Conservation (phyloP, 2,329 filamentous ascomycete genomes). For the Fusarium verrucosum region DNA sequence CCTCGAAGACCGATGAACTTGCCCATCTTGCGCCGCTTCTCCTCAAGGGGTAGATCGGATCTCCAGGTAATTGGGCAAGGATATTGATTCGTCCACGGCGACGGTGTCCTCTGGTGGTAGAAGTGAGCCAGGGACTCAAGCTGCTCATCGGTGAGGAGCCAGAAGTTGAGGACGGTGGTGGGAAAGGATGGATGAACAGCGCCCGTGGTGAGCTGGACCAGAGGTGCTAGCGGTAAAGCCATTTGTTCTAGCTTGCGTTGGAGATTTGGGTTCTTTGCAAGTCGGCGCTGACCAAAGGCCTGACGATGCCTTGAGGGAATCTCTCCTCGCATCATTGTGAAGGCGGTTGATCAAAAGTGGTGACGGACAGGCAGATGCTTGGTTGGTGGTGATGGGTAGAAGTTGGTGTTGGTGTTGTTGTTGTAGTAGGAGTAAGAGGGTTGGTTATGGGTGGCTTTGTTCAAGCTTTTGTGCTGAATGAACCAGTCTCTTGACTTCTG, state of each 20-base stretch:
- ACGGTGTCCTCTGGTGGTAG: conserved; percentile 74
- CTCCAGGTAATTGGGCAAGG: conserved; percentile 74
- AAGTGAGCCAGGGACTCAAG: conserved; percentile 75
- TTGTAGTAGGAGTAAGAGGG: background rate
- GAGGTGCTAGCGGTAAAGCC: conserved; percentile 70
- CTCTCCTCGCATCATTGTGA: conserved; percentile 49
- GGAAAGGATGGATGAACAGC: conserved; percentile 73
- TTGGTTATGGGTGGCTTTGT: background rate
- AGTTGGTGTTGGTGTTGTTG: background rate
- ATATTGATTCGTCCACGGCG: conserved; percentile 66
- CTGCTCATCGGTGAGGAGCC: conserved; percentile 75
- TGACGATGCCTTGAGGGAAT: conserved; percentile 48
- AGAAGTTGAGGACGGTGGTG: conserved; percentile 72
- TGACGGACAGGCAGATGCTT: no score
- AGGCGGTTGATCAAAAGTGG: conserved; percentile 1
- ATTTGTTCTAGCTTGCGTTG: conserved; percentile 71
- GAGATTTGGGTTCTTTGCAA: conserved; percentile 61
- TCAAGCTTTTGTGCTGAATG: conserved; percentile 9
- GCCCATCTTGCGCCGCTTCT: conserved; percentile 78
- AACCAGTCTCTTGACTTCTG: conserved; percentile 4
- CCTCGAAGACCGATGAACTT: conserved; percentile 77
- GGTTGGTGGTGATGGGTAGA: background rate
- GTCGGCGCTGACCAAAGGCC: conserved; percentile 45
- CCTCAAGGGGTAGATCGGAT: conserved; percentile 61
- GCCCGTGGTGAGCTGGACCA: conserved; percentile 71